Conservation (phyloP, 805 yeast species). For the Kockiozyma suomiensis region DNA sequence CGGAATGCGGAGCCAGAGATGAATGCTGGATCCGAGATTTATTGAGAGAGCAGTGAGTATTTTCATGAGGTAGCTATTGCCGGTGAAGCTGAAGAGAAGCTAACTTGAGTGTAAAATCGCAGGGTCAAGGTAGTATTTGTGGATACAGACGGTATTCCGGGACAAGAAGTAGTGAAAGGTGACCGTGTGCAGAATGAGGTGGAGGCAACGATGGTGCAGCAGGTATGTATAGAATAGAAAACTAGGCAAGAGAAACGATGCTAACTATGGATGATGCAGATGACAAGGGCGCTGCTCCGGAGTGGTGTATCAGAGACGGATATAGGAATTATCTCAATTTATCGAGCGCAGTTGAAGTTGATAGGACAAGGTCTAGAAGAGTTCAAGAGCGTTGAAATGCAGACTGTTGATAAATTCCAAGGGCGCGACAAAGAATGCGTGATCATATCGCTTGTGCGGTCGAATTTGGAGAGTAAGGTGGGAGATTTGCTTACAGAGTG, state of each 20-base stretch:
- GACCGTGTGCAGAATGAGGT: constrained; percentile 72
- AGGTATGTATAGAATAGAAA: constrained; percentile 35
- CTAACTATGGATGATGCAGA: constrained; percentile 26
- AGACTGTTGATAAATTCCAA: constrained; percentile 95
- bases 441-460: constrained; percentile 84
- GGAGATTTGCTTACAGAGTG: constrained; percentile 85
- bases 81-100: too few relatives aligned
- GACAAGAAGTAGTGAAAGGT: constrained; percentile 55
- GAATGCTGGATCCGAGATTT: constrained; percentile 60
- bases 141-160: constrained; percentile 72
- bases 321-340: constrained; percentile 88
- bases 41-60: constrained; percentile 53
- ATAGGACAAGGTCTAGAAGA: constrained; percentile 44
- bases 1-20: constrained; percentile 22
- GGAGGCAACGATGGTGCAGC: constrained; percentile 68
- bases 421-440: constrained; percentile 95
- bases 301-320: constrained; percentile 62
- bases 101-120: too few relatives aligned
- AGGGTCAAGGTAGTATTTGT: constrained; percentile 65
- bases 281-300: constrained; percentile 57
- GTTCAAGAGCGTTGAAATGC: constrained; percentile 61
- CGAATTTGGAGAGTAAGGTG: constrained; percentile 63
- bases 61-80: too few relatives aligned
- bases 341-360: constrained; percentile 74
- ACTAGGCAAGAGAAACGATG: not conserved